Base-by-base conservation (phyloP, 2,329 filamentous ascomycete species). In the Neurospora crassa region DNA sequence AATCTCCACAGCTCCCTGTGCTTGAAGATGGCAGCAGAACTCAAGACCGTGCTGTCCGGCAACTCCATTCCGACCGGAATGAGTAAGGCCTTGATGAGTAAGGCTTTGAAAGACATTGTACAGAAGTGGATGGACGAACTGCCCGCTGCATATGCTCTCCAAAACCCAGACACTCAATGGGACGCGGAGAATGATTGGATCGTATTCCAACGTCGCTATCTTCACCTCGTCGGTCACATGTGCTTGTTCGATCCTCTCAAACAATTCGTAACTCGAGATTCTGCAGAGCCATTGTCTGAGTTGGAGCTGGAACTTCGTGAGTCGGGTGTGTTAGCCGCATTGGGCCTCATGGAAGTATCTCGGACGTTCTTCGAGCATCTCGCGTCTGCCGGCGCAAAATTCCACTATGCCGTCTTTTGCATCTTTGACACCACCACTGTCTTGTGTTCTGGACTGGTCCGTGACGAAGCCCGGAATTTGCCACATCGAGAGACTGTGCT, bases 1-100 rank as follows among this genome's bases (percentile, higher is more conserved):
- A 75, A 77, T 24, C 78, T 83, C 3, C 80, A 84, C 73, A 81
- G 78, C 37, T 75, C 81, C 41, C 76, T 85, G 20, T 76, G 74
- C 68, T 72, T 75, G 43, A 73, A 74, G 43, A 69, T 76, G 69
- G 70, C 72, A 8, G 72, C 71, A 1, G 45, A 72, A 53, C 34
- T 76, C 3, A 45, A 45, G 3, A 68, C 45, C 40, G 20, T 41
- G 5, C 42, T 70, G 5, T 45, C 67, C 11, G 70, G 71, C 2
- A 71, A 72, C 5, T 40, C n/a, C 2, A 71, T 67, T 29, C 67
- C 71, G n/a, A 71, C 72, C 1, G 67, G 74, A 10, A 40, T 69
- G 3, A 63, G 24, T 18, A 63, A 63, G 53, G 72, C 73, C 67
- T 67, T 67, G 40, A 68, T 71, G 53, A 69, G 43, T 63, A 34